These are phyloP conservation scores for Ilyonectria destructans DNA, from an alignment of 2,329 filamentous ascomycete species.

Conservation along the genomic window DNA sequence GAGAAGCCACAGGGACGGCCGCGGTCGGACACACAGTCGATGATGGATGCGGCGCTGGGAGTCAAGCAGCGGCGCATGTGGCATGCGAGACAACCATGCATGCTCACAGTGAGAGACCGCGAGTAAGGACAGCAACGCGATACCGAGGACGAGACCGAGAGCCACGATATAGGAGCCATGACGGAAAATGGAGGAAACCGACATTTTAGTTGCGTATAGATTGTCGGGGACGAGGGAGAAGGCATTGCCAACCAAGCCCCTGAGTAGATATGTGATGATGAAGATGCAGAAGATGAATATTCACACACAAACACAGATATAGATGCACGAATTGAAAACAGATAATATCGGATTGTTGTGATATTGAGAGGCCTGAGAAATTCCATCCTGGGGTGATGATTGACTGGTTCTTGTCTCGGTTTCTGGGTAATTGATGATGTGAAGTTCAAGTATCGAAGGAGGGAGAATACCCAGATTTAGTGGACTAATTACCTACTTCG, in stretches of 20 bases:
- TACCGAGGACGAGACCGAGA: slow-evolving; percentile 8
- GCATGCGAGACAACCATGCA: slow-evolving; percentile 73
- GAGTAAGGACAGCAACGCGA: slow-evolving; percentile 22
- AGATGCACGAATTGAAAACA: slow-evolving; percentile 18
- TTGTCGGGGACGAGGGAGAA: slow-evolving; percentile 15
- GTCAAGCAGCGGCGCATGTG: slow-evolving; percentile 75
- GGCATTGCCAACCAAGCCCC: not conserved
- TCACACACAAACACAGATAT: slow-evolving; percentile 4
- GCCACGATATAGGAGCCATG: slow-evolving; percentile 22
- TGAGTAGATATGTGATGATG: slow-evolving; percentile 33
- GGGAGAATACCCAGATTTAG: not conserved
- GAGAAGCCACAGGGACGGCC: slow-evolving; percentile 53
- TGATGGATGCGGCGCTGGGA: slow-evolving; percentile 73
- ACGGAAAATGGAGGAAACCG: slow-evolving; percentile 5
- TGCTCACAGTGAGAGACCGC: slow-evolving; percentile 69
- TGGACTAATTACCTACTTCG: not conserved
- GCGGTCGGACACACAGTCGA: slow-evolving; percentile 69
- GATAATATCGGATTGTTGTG: not conserved
- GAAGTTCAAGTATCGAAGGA: no score
- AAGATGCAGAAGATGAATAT: slow-evolving; percentile 35
- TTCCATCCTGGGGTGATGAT: no score
- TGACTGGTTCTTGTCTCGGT: not conserved
- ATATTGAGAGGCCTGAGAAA: not conserved
- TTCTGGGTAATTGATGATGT: not conserved
- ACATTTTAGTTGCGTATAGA: slow-evolving; percentile 30